Evolutionary conservation across 129 eudicot species (phyloP).

Genomic region (Pittosporum tobira): DNA sequence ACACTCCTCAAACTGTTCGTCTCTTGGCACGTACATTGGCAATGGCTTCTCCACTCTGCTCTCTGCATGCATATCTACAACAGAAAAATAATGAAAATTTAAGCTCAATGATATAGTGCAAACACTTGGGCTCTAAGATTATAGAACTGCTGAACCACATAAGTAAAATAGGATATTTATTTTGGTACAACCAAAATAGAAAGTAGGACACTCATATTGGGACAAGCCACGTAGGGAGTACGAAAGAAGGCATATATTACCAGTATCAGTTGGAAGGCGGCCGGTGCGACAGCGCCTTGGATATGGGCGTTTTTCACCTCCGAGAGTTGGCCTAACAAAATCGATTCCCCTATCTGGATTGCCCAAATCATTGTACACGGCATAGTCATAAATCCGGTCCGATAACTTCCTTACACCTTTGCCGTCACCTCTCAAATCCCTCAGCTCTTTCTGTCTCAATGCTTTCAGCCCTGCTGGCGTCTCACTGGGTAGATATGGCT

Average conservation of each 20-base stretch:
- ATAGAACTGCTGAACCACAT: neutral
- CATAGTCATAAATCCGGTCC: constrained; percentile 72
- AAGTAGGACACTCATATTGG: too few species aligned
- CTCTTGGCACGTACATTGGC: constrained; percentile 93
- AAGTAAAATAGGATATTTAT: too few species aligned
- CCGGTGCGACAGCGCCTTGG: constrained; percentile 98
- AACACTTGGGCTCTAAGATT: neutral
- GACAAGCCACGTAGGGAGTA: too few species aligned
- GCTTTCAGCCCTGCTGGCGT: constrained; percentile 77
- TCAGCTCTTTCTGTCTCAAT: constrained; percentile 77
- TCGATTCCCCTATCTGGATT: constrained; percentile 81
- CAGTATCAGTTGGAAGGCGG: constrained; percentile 68
- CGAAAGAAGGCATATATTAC: constrained; percentile 18
- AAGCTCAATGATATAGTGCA: neutral
- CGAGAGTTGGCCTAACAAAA: constrained; percentile 63
- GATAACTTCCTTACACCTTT: constrained; percentile 61
- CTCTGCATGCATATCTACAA: constrained; percentile 50
- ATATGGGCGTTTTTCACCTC: constrained; percentile 66
- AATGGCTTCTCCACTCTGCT: constrained; percentile 89
- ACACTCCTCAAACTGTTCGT: constrained; percentile 90
- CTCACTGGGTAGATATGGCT: constrained; percentile 89
- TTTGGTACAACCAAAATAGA: too few species aligned
- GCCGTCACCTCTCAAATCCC: constrained; percentile 79
- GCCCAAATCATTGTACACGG: constrained; percentile 83
- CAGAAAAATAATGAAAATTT: neutral